Conservation (phyloP, 2,329 filamentous ascomycete species). For the Phaeosphaeriaceae sp. region DNA sequence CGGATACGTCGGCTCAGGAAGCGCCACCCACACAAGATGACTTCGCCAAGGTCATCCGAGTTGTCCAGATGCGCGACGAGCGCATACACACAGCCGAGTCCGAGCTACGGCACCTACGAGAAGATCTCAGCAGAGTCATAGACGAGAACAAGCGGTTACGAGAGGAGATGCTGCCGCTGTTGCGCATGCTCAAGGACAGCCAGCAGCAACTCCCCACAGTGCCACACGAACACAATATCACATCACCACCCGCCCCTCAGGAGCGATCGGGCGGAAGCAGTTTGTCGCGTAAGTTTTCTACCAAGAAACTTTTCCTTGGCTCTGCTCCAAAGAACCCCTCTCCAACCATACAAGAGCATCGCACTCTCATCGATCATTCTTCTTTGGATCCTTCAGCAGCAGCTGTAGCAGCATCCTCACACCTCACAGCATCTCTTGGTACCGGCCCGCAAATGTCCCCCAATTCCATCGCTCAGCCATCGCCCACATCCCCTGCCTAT, state of each 20-base stretch:
- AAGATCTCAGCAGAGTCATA: conserved; percentile 58
- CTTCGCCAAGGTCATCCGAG: conserved; percentile 87
- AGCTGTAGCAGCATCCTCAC: conserved; percentile 59
- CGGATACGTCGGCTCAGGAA: conserved; percentile 86
- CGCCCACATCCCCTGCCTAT: conserved; percentile 60
- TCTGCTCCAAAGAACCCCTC: conserved; percentile 59
- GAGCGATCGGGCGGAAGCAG: conserved; percentile 52
- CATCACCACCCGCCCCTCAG: conserved; percentile 44
- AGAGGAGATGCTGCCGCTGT: conserved; percentile 89
- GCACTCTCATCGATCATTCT: conserved; percentile 50
- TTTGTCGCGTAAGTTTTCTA: conserved; percentile 61
- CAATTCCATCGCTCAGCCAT: conserved; percentile 53
- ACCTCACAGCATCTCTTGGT: conserved; percentile 59
- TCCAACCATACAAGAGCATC: conserved; percentile 57
- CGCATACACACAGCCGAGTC: conserved; percentile 83
- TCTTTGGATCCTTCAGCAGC: conserved; percentile 60
- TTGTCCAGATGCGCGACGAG: conserved; percentile 88
- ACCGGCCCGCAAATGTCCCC: conserved; percentile 50
- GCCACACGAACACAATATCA: conserved; percentile 47
- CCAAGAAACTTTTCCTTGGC: conserved; percentile 61
- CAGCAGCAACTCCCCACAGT: conserved; percentile 75
- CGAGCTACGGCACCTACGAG: conserved; percentile 78
- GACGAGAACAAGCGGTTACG: conserved; percentile 89
- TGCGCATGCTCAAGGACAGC: conserved; percentile 90
- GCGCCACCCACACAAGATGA: conserved; percentile 91